Percentiles rank a stretch among this genome's conserved stretches.
These are phyloP conservation scores for Penicillium sp. DNA, from an alignment of 2,329 filamentous ascomycete genomes.

Conservation along the genomic window DNA sequence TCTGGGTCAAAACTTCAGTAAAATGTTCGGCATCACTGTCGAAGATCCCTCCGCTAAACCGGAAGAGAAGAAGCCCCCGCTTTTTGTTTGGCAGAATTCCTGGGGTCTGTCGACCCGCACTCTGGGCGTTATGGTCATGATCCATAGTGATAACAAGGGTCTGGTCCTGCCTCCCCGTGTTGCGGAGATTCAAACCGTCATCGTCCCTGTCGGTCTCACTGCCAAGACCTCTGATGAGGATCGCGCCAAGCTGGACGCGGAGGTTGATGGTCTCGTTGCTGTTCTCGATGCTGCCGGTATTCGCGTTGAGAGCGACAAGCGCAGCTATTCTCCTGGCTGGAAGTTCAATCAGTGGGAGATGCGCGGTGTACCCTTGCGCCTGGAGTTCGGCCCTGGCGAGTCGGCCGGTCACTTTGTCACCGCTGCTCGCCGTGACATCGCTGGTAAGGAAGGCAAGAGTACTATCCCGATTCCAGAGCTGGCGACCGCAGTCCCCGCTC, in stretches of 20 bases:
- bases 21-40: slow-evolving; percentile 98
- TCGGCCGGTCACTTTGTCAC: slow-evolving; percentile 78
- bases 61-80: slow-evolving; percentile 68
- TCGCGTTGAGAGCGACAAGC: slow-evolving; percentile 72
- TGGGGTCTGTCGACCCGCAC: slow-evolving; percentile 97
- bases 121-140: slow-evolving; percentile 98
- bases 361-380: slow-evolving; percentile 84
- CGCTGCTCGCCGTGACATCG: slow-evolving; percentile 77
- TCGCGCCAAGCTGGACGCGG: slow-evolving; percentile 65
- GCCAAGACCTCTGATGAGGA: slow-evolving; percentile 80
- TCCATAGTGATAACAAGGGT: slow-evolving; percentile 92
- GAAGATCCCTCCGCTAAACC: slow-evolving; percentile 63
- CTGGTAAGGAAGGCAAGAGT: slow-evolving; percentile 61
- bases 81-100: slow-evolving; percentile 96
- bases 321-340: slow-evolving; percentile 88
- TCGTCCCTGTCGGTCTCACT: slow-evolving; percentile 89
- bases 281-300: slow-evolving; percentile 67
- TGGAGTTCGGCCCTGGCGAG: slow-evolving; percentile 96
- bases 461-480: slow-evolving; percentile 71
- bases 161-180: slow-evolving; percentile 88
- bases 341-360: slow-evolving; percentile 99
- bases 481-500: slow-evolving; percentile 63
- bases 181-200: slow-evolving; percentile 74
- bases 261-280: slow-evolving; percentile 64
- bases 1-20: slow-evolving; percentile 95